Base-by-base conservation (phyloP, 495 filamentous ascomycete genomes). In the Hypomontagnella submonticulosa region DNA sequence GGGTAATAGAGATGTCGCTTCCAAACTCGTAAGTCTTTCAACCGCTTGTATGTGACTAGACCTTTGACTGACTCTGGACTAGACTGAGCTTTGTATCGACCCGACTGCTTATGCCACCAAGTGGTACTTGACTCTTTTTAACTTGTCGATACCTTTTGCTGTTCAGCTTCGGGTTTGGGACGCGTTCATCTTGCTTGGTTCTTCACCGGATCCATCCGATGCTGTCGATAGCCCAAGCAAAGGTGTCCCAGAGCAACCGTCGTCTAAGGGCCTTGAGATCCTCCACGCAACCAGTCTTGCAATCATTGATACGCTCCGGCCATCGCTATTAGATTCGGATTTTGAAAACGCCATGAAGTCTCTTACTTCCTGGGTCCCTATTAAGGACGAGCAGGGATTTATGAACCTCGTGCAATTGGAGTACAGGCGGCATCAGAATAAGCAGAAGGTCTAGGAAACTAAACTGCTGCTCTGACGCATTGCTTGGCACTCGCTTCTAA, bases 141-240 rank as follows among this genome's bases (percentile, higher is more conserved):
- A 97, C 77, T 90, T 97, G 66, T 96, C 92, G 13, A 92, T 99
- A 59, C 95, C 95, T 2, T 99, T 98, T 70, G 85, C 92, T 0
- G 96, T 96, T 8, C 95, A 99, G 72, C 89, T 99, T n/a, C 89
- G 95, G 46, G 91, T 99, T 4, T 99, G 95, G 95, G 95, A 99
- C 70, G 92, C 96, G 0, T 98, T 99, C 77, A 93, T 99, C 91
- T 88, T 99, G 1, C 88, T 99, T 19, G 95, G 95, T 42, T 71
- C 71, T 16, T 67, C 73, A 15, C 65, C 71, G 4, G 47, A 66
- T 37, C 53, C 12, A 9, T 8, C 23, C 0, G 63, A 58, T 9
- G 36, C 11, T 15, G 37, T 43, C 32, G 32, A 53, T 12, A 41
- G 44, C 1, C 18, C 63, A n/a, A 34, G 16, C 46, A 67, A 68